Conservation (phyloP, 169 alveolate genomes). For the Plasmodium knowlesi region DNA sequence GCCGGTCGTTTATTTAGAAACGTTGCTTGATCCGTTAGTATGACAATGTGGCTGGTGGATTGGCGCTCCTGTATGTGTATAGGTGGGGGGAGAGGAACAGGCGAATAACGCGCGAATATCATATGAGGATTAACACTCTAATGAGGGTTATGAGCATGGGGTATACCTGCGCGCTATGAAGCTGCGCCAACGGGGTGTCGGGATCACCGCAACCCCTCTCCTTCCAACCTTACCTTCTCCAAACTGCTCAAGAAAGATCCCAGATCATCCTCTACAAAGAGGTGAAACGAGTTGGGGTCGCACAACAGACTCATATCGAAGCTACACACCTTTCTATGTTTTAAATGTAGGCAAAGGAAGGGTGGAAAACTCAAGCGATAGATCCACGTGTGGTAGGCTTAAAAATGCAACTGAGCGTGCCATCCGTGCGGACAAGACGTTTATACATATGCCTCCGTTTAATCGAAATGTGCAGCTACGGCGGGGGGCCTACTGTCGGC, state of each 20-base stretch:
- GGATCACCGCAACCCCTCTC: too few relatives aligned
- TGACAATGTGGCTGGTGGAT: not conserved
- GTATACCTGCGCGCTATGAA: not conserved
- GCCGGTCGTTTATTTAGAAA: not conserved
- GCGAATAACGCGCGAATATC: too few relatives aligned
- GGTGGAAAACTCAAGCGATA: not conserved
- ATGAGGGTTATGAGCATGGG: not conserved
- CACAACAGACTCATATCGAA: not conserved
- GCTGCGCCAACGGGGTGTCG: not conserved
- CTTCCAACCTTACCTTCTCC: not conserved
- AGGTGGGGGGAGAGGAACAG: not conserved
- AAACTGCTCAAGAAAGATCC: not conserved
- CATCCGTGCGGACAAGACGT: not conserved
- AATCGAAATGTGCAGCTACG: not conserved
- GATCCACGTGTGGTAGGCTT: not conserved
- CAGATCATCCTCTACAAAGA: constrained; percentile 5
- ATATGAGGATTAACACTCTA: not conserved
- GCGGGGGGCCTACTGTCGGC: not conserved
- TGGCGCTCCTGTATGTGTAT: not conserved
- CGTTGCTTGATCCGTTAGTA: not conserved
- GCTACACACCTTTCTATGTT: not conserved
- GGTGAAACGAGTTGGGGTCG: not conserved
- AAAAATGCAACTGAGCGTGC: not conserved
- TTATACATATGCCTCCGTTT: not conserved
- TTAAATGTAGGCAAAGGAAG: not conserved